Evolutionary conservation across 306 rosid genomes (phyloP).

Genomic region (Benincasa hispida): DNA sequence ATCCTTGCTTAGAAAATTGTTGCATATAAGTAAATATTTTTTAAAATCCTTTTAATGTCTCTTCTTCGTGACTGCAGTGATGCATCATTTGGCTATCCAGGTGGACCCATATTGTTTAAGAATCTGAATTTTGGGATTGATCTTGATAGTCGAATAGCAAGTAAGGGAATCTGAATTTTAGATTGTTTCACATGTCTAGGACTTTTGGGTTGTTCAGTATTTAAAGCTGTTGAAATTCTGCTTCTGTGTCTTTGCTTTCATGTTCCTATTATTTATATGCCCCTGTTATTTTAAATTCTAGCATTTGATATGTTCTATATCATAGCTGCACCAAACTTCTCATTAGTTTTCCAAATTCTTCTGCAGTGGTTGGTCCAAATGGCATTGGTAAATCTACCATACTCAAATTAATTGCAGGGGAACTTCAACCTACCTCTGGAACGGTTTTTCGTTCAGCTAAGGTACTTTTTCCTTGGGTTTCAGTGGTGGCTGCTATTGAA

Average conservation of each 20-base stretch:
- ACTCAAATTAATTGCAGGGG: slow-evolving; percentile 95
- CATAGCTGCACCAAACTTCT: neutral
- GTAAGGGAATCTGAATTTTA: slow-evolving; percentile 35
- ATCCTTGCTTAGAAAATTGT: neutral
- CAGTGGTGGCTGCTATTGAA: neutral
- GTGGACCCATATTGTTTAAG: slow-evolving; percentile 77
- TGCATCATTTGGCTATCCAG: slow-evolving; percentile 97
- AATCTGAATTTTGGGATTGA: slow-evolving; percentile 97
- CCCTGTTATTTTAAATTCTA: neutral
- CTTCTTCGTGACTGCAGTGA: slow-evolving; percentile 49
- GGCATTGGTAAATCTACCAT: slow-evolving; percentile 99
- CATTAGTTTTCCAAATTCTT: slow-evolving; percentile 15
- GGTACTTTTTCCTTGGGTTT: slow-evolving; percentile 31
- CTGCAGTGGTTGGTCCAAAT: slow-evolving; percentile 99
- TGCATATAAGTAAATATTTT: neutral
- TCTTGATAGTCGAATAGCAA: slow-evolving; percentile 95
- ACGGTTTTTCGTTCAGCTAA: slow-evolving; percentile 96
- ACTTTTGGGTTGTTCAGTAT: neutral
- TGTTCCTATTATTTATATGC: neutral
- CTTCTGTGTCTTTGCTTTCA: neutral
- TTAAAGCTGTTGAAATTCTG: neutral
- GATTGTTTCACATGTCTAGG: neutral
- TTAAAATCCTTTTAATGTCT: slow-evolving; percentile 5
- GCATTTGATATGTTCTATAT: slow-evolving; percentile 9
- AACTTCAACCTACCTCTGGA: slow-evolving; percentile 90